Percentiles rank a stretch among this genome's conserved stretches.
phyloP scores from a whole-genome alignment of 106 monocot genomes.

The Allium sativum region DNA sequence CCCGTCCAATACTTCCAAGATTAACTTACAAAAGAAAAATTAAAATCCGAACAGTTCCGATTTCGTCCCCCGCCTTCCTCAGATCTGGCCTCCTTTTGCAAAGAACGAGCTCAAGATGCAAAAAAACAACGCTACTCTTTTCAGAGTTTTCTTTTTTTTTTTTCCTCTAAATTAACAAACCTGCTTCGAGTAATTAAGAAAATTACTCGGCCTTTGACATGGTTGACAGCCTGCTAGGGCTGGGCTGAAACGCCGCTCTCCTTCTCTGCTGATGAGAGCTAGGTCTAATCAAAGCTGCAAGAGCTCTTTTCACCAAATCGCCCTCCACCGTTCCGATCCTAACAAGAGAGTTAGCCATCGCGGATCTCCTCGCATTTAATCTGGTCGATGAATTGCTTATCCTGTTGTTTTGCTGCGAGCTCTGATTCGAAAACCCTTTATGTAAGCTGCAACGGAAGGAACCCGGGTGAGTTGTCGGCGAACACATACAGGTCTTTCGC shows the following conservation, averaged over 20 bases:
- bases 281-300: constrained; percentile 75
- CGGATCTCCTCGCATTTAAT: constrained; percentile 53
- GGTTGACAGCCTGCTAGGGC: constrained; percentile 67
- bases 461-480: constrained; percentile 85
- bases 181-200: constrained; percentile 18
- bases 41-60: background rate
- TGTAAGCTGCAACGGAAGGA: constrained; percentile 88
- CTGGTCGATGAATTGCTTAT: constrained; percentile 35
- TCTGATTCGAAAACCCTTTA: constrained; percentile 16
- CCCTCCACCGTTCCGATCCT: constrained; percentile 88
- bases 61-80: background rate
- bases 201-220: constrained; percentile 53
- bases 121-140: background rate
- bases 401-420: background rate
- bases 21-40: background rate
- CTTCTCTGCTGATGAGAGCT: constrained; percentile 72
- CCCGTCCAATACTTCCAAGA: constrained; percentile 4
- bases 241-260: constrained; percentile 49
- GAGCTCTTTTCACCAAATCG: constrained; percentile 59
- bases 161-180: constrained; percentile 24
- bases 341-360: constrained; percentile 88
- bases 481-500: constrained; percentile 63
- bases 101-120: constrained; percentile 1
- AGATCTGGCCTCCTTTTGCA: background rate
- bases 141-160: background rate